These are phyloP conservation scores for Candida tetrigidarum DNA, from an alignment of 1,139 yeast genomes.

Conservation along the genomic window DNA sequence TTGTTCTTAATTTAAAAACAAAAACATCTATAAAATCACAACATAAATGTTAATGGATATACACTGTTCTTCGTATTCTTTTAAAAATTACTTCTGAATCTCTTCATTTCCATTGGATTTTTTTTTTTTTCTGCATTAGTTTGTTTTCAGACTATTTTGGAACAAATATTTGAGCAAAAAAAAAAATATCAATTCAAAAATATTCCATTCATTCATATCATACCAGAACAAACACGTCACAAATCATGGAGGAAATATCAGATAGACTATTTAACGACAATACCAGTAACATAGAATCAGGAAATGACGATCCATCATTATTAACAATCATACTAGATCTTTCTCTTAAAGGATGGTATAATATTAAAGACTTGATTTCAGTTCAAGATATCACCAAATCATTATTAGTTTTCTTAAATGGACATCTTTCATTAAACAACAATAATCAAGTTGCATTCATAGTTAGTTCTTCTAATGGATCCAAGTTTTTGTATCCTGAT, in stretches of 20 bases:
- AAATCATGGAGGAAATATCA: constrained; percentile 74
- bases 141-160: not conserved
- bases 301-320: constrained; percentile 74
- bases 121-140: too few species aligned
- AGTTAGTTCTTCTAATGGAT: constrained; percentile 74
- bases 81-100: too few species aligned
- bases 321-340: constrained; percentile 80
- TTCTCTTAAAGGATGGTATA: constrained; percentile 78
- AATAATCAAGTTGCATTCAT: constrained; percentile 85
- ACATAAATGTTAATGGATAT: not conserved
- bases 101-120: too few species aligned
- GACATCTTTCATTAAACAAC: constrained; percentile 85
- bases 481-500: constrained; percentile 73
- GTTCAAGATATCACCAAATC: constrained; percentile 62
- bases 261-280: constrained; percentile 64
- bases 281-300: constrained; percentile 28
- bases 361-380: constrained; percentile 46
- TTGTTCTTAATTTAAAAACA: constrained; percentile 6
- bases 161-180: not conserved
- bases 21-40: constrained; percentile 1
- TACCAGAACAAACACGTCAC: not conserved
- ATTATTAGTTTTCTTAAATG: constrained; percentile 73
- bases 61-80: not conserved
- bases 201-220: not conserved
- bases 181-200: not conserved